These are phyloP conservation scores for Anethum foeniculum DNA, from an alignment of 140 eudicot genomes.

Conservation along the genomic window DNA sequence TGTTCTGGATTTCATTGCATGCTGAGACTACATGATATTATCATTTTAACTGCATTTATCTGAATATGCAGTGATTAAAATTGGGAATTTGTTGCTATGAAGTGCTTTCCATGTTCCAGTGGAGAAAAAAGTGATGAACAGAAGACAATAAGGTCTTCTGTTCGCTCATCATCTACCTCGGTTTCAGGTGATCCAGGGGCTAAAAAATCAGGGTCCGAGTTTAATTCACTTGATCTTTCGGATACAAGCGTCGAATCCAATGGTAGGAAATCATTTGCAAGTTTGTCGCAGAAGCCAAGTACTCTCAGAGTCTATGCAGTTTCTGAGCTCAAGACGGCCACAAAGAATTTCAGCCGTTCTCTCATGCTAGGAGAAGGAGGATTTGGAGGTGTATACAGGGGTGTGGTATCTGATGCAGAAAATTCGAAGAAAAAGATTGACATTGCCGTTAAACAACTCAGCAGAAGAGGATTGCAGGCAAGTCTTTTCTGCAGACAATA, in stretches of 20 bases:
- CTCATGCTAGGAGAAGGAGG: slow-evolving; percentile 97
- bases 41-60: not conserved
- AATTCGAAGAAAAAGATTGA: slow-evolving; percentile 45
- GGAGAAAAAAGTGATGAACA: slow-evolving; percentile 42
- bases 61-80: slow-evolving; percentile 23
- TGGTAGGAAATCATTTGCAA: slow-evolving; percentile 46
- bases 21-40: not conserved
- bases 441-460: slow-evolving; percentile 85
- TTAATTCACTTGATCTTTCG: slow-evolving; percentile 48
- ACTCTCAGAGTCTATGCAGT: slow-evolving; percentile 54
- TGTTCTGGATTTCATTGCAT: not conserved
- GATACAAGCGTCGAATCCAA: slow-evolving; percentile 51
- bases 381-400: slow-evolving; percentile 84
- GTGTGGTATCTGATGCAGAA: slow-evolving; percentile 33
- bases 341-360: slow-evolving; percentile 65
- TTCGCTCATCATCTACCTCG: slow-evolving; percentile 36
- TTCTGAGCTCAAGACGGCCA: slow-evolving; percentile 66
- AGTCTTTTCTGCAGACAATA: slow-evolving; percentile 11
- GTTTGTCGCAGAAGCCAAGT: slow-evolving; percentile 59
- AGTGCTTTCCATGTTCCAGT: slow-evolving; percentile 54
- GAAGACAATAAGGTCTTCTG: slow-evolving; percentile 38
- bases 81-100: slow-evolving; percentile 39
- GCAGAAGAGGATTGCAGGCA: slow-evolving; percentile 80
- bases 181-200: slow-evolving; percentile 36
- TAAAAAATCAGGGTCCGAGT: slow-evolving; percentile 51